Percentiles rank a stretch among this genome's conserved stretches.
Evolutionary conservation across 495 filamentous ascomycete species (phyloP).

Genomic region (Aspergillus saccharolyticus): DNA sequence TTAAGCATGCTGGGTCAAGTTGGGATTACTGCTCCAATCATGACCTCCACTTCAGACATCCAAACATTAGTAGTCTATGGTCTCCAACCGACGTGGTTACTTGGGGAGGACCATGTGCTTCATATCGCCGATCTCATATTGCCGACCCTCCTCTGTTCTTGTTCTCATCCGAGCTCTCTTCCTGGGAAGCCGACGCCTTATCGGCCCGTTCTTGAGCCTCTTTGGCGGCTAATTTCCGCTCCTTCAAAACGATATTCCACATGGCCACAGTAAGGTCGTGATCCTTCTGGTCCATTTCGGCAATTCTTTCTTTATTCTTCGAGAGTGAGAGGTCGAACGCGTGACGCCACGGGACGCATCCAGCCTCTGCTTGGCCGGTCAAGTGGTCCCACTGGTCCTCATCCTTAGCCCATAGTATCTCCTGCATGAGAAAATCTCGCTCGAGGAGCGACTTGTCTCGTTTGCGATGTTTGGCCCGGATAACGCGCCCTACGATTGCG

Average conservation of each 20-base stretch:
- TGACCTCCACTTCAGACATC: too few relatives aligned
- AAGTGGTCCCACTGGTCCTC: conserved; percentile 58
- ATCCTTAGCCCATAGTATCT: conserved; percentile 39
- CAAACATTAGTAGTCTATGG: too few relatives aligned
- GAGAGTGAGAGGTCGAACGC: conserved; percentile 15
- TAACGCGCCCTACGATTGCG: conserved; percentile 46
- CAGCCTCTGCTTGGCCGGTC: conserved; percentile 18
- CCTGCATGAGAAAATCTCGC: conserved; percentile 32
- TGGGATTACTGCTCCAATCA: too few relatives aligned
- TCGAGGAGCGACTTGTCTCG: conserved; percentile 40
- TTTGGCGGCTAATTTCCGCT: conserved; percentile 33
- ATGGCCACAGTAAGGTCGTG: conserved; percentile 31
- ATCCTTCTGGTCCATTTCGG: conserved; percentile 23
- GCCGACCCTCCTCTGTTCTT: neutral
- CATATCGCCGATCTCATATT: neutral
- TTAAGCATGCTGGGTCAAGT: too few relatives aligned
- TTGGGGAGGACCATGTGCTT: neutral
- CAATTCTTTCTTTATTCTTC: conserved; percentile 21
- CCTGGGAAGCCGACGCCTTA: neutral
- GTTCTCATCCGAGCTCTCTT: neutral
- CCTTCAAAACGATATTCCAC: conserved; percentile 41
- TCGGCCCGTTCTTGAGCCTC: conserved; percentile 16
- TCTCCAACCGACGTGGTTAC: too few relatives aligned
- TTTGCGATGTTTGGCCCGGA: conserved; percentile 22
- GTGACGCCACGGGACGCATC: conserved; percentile 22